Evolutionary conservation across 257 asterid genomes (phyloP), one percentile per base, ranked within the genome.

Genomic region (Salvia rosmarinus): DNA sequence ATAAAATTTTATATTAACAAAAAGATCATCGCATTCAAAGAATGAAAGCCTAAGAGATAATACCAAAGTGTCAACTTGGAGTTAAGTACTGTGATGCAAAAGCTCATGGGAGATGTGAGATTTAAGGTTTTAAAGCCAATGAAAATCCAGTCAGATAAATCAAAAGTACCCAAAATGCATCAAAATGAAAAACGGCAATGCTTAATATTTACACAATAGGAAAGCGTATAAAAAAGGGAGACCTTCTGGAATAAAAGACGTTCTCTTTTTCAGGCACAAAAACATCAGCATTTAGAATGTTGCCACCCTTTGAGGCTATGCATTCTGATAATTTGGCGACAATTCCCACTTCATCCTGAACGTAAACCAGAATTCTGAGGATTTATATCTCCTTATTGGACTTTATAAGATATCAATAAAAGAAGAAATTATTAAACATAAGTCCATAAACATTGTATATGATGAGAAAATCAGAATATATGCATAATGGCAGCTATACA

Each of bases 241-340:
- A 91, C 97, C 98, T 94, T 85, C 98, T 89, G 0, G 96, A 86
- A 81, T 91, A 94, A 82, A 94, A 94, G 20, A 85, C 95, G 56
- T 86, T 84, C 77, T 85, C 85, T 47, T 86, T 84, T 63, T 94
- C 95, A 0, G 98, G 98, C 68, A 94, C 98, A 67, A 91, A 94
- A 74, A 94, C 76, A 78, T 90, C 98, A 73, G 97, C 97, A 71
- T 14, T 83, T 32, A 90, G 96, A 78, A 94, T 94, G 84, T 90
- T 90, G 35, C 97, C 98, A 43, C 95, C 95, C 64, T 82, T 85
- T 74, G 96, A 87, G 76, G 98, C 96, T 74, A 94, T 89, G 78
- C 98, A 94, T 39, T 94, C 96, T 13, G 97, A 94, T 67, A 94
- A 65, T 71, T 84, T 94, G 37, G 96, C 89, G 51, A 94, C 96